Evolutionary conservation across 805 yeast species (phyloP).

Genomic region (Myxozyma vanderwaltii): DNA sequence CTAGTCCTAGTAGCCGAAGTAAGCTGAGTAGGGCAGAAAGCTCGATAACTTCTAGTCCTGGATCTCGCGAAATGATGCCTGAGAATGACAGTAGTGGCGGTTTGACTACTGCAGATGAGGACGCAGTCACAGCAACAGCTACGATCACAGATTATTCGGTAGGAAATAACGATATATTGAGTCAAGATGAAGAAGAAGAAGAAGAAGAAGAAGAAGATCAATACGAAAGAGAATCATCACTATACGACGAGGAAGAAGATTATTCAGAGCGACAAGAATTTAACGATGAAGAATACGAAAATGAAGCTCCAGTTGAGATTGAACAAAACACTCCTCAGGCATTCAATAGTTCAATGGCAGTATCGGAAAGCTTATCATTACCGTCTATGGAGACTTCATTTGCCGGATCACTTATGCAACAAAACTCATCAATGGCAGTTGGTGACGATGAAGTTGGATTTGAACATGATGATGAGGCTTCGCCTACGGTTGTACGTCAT

Average conservation of each 20-base stretch:
- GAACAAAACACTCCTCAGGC: not conserved
- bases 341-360: slow-evolving; percentile 5
- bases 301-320: not conserved
- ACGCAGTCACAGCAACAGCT: not conserved
- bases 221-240: not conserved
- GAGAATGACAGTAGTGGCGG: no score
- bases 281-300: slow-evolving; percentile 4
- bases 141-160: not conserved
- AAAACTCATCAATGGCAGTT: not conserved
- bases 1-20: not conserved
- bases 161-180: not conserved
- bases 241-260: not conserved
- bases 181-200: not conserved
- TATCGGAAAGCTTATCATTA: slow-evolving; percentile 9
- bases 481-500: not conserved
- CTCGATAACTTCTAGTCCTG: no score
- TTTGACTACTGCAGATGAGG: not conserved
- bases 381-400: slow-evolving; percentile 32
- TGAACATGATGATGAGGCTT: not conserved
- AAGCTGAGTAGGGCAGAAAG: not conserved
- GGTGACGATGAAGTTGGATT: not conserved
- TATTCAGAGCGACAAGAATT: not conserved
- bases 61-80: no score
- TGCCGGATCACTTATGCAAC: slow-evolving; percentile 17
- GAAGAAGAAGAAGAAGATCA: not conserved